Evolutionary conservation across 306 rosid species (phyloP), one percentile per base, ranked within the genome.

Genomic region (Vigna trinervia): DNA sequence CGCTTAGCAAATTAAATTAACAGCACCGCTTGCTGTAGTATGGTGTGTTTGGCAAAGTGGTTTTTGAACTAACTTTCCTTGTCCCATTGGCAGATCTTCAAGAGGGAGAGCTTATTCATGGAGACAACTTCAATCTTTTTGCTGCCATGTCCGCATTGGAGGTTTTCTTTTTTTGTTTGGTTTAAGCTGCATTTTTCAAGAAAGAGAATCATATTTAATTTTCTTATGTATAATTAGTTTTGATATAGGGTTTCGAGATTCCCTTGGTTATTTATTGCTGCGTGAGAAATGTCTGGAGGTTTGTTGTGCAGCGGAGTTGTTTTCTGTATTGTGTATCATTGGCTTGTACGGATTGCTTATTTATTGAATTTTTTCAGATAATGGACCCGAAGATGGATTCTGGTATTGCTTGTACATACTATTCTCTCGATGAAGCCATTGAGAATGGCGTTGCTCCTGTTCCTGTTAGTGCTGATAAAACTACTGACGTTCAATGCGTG

Each of bases 311-410:
- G 58, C 59, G 38, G n/a, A 66, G 69, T 19, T 53, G 14, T 60
- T 34, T 39, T 78, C 45, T 46, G 19, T 77, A 17, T 51, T 67
- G 39, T 62, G 79, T 58, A 28, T 51, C 56, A 34, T 17, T 62
- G 36, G 53, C 71, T 54, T 30, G 14, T 45, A 23, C 26, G 11
- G 11, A 12, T 41, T 30, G 26, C 20, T 43, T 56, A 10, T 71
- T 46, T 51, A 32, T 72, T 74, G 67, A 52, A 19, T 73, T 78
- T 72, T 56, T 64, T 56, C 71, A 95, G 98, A 95, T 95, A 84
- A 95, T 95, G 98, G 98, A 95, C 83, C 98, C 98, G n/a, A 95
- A 95, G 89, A 95, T 95, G 98, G 98, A 95, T 77, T 88, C 98
- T 0, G 98, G 98, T 73, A 92, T 95, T 32, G 81, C 89, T 46